phyloP scores from a whole-genome alignment of 768 basidiomycete genomes.

The Auriscalpium microsporum region DNA sequence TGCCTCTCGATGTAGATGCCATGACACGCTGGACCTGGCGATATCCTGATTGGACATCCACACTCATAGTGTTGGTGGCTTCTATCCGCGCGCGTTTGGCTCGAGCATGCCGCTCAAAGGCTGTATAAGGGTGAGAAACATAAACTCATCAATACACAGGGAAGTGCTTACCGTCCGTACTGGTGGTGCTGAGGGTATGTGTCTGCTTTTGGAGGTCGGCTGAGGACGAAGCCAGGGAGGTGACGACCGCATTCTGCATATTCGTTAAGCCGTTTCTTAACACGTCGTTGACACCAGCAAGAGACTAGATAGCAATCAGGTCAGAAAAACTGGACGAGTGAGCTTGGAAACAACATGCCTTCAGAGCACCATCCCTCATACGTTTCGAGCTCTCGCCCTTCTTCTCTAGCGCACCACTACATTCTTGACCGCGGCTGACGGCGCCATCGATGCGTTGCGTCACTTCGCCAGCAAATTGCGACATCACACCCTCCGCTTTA shows the following conservation, averaged over 20 bases:
- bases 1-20: conserved; percentile 39
- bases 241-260: conserved; percentile 37
- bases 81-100: conserved; percentile 66
- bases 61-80: conserved; percentile 39
- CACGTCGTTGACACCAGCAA: conserved; percentile 30
- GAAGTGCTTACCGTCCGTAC: conserved; percentile 32
- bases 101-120: conserved; percentile 50
- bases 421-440: conserved; percentile 32
- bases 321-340: conserved; percentile 1
- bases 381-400: conserved; percentile 43
- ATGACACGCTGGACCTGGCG: conserved; percentile 42
- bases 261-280: conserved; percentile 35
- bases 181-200: conserved; percentile 35
- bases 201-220: conserved; percentile 42
- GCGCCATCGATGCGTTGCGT: conserved; percentile 35
- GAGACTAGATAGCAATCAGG: conserved; percentile 27
- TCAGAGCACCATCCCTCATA: conserved; percentile 47
- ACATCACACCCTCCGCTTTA: conserved; percentile 43
- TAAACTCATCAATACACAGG: not conserved
- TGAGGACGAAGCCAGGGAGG: conserved; percentile 43
- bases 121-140: conserved; percentile 23
- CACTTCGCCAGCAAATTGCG: conserved; percentile 41
- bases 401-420: conserved; percentile 34
- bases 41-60: conserved; percentile 45
- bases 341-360: conserved; percentile 32